Evolutionary conservation across 441 rosid genomes (phyloP).

Genomic region (Dalechampia spathulata): DNA sequence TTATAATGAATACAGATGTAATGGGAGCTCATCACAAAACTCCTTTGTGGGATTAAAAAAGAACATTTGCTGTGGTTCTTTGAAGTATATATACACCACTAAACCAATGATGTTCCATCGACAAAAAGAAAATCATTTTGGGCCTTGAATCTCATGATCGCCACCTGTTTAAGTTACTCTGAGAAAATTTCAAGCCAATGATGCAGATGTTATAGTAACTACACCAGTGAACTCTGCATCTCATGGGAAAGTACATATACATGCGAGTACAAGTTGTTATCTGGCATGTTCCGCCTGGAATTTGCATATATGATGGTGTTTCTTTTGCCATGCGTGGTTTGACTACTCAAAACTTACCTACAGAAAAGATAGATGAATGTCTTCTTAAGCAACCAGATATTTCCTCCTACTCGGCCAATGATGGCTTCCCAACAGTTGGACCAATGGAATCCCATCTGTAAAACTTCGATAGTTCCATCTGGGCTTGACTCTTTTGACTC

Average conservation of each 20-base stretch:
- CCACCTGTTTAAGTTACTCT: background rate
- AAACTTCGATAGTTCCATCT: no score
- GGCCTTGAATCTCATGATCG: background rate
- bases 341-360: conserved; percentile 14
- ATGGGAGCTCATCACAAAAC: no score
- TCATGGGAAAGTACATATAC: background rate
- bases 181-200: background rate
- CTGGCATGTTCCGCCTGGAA: conserved; percentile 1
- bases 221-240: background rate
- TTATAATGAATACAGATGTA: no score
- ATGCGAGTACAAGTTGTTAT: background rate
- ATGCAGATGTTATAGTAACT: background rate
- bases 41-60: no score
- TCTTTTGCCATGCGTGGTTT: conserved; percentile 18
- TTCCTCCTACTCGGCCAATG: no score
- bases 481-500: no score
- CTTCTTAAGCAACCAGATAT: background rate
- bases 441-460: no score
- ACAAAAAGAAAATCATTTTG: background rate
- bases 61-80: no score
- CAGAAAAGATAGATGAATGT: conserved; percentile 6
- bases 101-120: background rate
- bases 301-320: background rate
- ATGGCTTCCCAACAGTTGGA: no score
- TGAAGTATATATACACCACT: no score